Percentiles rank a stretch among this genome's conserved stretches.
phyloP scores from a whole-genome alignment of 768 basidiomycete species.

The Tulasnella sp. region DNA sequence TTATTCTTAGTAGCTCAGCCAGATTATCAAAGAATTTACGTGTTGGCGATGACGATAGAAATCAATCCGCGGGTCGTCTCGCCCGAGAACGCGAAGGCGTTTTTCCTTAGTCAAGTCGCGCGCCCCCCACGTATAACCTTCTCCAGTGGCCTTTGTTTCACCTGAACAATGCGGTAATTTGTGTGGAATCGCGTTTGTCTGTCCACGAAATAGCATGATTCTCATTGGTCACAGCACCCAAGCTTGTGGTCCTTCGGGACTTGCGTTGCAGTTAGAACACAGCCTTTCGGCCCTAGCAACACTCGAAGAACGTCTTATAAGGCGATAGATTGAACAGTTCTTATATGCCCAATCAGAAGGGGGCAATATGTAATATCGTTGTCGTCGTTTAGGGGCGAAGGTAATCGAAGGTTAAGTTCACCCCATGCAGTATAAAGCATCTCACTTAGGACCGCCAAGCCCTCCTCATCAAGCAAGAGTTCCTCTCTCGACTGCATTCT shows the following conservation, averaged over 20 bases:
- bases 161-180: neutral
- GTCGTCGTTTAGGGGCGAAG: neutral
- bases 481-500: neutral
- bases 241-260: neutral
- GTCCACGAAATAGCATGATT: neutral
- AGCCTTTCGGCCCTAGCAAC: neutral
- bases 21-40: too few species aligned
- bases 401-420: neutral
- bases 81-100: too few species aligned
- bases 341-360: neutral
- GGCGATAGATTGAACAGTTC: neutral
- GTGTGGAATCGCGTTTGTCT: neutral
- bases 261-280: neutral
- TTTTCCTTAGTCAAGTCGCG: neutral
- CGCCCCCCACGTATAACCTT: neutral
- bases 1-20: too few species aligned
- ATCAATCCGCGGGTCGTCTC: too few species aligned
- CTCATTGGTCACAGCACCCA: neutral
- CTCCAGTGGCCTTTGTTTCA: neutral
- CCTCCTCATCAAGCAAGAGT: neutral
- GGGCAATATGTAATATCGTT: neutral
- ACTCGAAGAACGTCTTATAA: neutral
- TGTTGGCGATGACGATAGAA: too few species aligned
- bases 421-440: neutral
- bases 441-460: neutral